These are phyloP conservation scores for Macrotyloma uniflorum DNA, from an alignment of 306 rosid species.

Conservation along the genomic window DNA sequence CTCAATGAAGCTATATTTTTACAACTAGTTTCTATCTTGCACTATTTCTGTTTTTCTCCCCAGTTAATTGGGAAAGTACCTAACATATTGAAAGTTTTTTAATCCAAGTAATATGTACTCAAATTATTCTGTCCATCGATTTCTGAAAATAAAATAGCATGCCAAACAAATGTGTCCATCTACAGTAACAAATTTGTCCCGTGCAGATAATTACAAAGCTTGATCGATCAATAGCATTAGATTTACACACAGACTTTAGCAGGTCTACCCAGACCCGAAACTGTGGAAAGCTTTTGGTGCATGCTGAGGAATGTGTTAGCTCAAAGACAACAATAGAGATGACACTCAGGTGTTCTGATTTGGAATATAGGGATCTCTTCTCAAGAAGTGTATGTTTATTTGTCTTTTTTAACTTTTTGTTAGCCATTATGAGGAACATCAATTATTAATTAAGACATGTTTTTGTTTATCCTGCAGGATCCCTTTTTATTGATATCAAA, in stretches of 20 bases:
- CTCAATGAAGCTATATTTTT: slow-evolving; percentile 27
- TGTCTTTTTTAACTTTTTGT: slow-evolving; percentile 20
- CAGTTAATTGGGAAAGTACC: slow-evolving; percentile 21
- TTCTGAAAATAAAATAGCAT: slow-evolving; percentile 35
- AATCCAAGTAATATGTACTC: slow-evolving; percentile 29
- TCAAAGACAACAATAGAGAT: slow-evolving; percentile 81
- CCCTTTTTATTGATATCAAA: slow-evolving; percentile 88
- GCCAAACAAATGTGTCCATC: slow-evolving; percentile 25
- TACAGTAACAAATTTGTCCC: slow-evolving; percentile 34
- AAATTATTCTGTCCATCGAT: slow-evolving; percentile 33
- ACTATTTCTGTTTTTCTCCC: slow-evolving; percentile 14
- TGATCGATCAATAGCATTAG: slow-evolving; percentile 65
- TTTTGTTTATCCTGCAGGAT: slow-evolving; percentile 66
- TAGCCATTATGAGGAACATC: slow-evolving; percentile 25
- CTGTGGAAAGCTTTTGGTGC: slow-evolving; percentile 72
- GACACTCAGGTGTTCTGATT: slow-evolving; percentile 80
- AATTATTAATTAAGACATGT: slow-evolving; percentile 17
- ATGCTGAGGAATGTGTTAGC: slow-evolving; percentile 84
- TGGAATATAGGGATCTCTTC: slow-evolving; percentile 95
- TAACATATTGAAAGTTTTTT: slow-evolving; percentile 10
- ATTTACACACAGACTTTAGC: slow-evolving; percentile 60
- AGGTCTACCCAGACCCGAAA: slow-evolving; percentile 57
- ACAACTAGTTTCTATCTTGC: neutral
- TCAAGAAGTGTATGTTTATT: slow-evolving; percentile 81
- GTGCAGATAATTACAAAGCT: slow-evolving; percentile 85